Evolutionary conservation across 1,139 yeast species (phyloP).

Genomic region (Wickerhamiella pararugosa): DNA sequence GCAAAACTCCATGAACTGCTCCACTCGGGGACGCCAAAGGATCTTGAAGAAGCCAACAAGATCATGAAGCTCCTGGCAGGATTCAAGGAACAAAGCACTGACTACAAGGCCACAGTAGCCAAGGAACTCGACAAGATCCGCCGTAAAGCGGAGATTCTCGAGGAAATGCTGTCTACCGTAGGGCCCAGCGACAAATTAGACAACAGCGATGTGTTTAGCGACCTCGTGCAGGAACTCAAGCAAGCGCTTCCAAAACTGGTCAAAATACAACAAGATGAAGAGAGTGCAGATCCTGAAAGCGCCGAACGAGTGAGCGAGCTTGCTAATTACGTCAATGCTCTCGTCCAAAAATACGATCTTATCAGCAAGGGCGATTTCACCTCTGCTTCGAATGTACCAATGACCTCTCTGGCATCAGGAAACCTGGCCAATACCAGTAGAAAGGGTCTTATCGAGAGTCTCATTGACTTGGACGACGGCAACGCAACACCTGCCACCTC

Average conservation of each 20-base stretch:
- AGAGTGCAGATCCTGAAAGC: conserved; percentile 40
- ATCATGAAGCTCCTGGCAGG: conserved; percentile 98
- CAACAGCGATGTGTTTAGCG: conserved; percentile 44
- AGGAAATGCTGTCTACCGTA: conserved; percentile 67
- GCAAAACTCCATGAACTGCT: conserved; percentile 93
- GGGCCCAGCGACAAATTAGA: conserved; percentile 34
- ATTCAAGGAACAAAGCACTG: conserved; percentile 53
- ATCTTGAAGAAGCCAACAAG: conserved; percentile 88
- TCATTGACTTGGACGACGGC: conserved; percentile 65
- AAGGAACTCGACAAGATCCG: conserved; percentile 76
- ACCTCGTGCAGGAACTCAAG: conserved; percentile 64
- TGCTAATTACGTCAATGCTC: conserved; percentile 62
- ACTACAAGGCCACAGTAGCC: conserved; percentile 65
- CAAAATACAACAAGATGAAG: conserved; percentile 49
- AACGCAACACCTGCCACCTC: conserved; percentile 23
- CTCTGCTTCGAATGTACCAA: conserved; percentile 45
- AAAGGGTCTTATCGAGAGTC: conserved; percentile 28
- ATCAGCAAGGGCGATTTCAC: conserved; percentile 50
- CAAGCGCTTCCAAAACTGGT: conserved; percentile 79
- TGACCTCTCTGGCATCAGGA: conserved; percentile 16
- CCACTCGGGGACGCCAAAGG: conserved; percentile 91
- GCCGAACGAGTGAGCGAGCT: conserved; percentile 51
- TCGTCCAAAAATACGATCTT: conserved; percentile 51
- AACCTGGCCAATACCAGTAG: conserved; percentile 12
- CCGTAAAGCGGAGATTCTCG: conserved; percentile 78